Evolutionary conservation across 2,329 filamentous ascomycete genomes (phyloP).

Genomic region (Nigrospora sphaerica): DNA sequence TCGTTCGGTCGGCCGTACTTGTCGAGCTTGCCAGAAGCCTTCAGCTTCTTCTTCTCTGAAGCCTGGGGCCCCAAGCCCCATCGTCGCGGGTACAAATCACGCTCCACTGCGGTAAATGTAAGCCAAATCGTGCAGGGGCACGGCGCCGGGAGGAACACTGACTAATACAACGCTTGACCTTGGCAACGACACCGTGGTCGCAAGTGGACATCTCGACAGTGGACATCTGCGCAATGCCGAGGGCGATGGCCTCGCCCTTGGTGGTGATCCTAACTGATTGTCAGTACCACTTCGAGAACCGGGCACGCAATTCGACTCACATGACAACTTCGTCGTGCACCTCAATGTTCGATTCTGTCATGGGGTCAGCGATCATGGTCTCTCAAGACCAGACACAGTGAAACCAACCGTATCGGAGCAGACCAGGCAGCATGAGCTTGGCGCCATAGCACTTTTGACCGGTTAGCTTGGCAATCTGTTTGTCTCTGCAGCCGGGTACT

Average conservation of each 20-base stretch:
- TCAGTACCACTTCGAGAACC: no score
- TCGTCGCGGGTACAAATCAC: constrained; percentile 90
- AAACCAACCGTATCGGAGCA: constrained; percentile 75
- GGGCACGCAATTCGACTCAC: no score
- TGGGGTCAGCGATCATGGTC: neutral
- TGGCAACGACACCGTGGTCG: constrained; percentile 95
- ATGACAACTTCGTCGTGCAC: constrained; percentile 93
- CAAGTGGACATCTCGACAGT: constrained; percentile 95
- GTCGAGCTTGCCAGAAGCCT: constrained; percentile 94
- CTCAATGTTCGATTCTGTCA: constrained; percentile 76
- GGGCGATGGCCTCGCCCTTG: constrained; percentile 96
- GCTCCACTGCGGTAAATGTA: constrained; percentile 57
- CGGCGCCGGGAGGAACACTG: neutral
- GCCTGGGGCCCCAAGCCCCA: constrained; percentile 95
- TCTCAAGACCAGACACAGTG: neutral
- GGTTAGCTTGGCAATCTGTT: no score
- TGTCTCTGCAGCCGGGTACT: no score
- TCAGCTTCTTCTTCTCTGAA: constrained; percentile 98
- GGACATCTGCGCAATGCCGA: constrained; percentile 96
- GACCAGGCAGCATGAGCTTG: constrained; percentile 96
- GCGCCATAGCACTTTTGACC: constrained; percentile 71
- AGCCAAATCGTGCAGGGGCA: neutral
- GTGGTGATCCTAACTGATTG: constrained; percentile 64
- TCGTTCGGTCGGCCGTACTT: constrained; percentile 95
- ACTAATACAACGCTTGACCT: constrained; percentile 96